Evolutionary conservation across 768 basidiomycete species (phyloP), one percentile per base, ranked within the genome.

Genomic region (Amanita molliuscula): DNA sequence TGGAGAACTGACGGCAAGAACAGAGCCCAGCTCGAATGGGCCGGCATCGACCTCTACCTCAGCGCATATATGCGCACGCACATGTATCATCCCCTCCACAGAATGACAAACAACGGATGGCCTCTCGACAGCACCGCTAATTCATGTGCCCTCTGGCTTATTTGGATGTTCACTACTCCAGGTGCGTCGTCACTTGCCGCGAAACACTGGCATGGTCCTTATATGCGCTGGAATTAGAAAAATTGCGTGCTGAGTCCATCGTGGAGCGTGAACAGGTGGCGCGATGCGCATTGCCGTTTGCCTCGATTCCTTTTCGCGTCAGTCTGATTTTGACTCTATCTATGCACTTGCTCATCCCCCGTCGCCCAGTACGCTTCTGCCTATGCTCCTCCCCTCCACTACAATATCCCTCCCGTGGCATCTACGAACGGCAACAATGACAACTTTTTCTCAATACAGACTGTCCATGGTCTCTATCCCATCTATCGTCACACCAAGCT

Each of bases 1-100:
- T 76, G 3, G 84, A 86, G 54, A 78, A 82, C 63, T n/a, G 83
- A 86, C 62, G 82, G 81, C 29, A 73, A 72, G 59, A 87, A 87
- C 59, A 68, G 69, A 31, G 64, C 56, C 3, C 80, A 80, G 62
- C 75, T 86, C 43, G 67, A 74, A 50, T 66, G 63, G 20, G 82
- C 77, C 0, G 72, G 74, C 3, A 66, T 81, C 3, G 68, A 70
- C 33, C 53, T 53, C 4, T 79, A 75, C 37, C 67, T 78, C 7
- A 69, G 75, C 42, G 16, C 48, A 1, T 78, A 72, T 50, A 60
- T 81, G 31, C 69, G 68, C 28, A 58, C 58, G n/a, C 69, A 71
- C 6, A 65, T 82, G 23, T 75, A 76, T 67, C 31, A 44, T 23
- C 41, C 49, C 18, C 67, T 73, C 29, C 54, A 59, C 21, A 50